These are phyloP conservation scores for Microbotryum violaceum DNA, from an alignment of 1,284 basidiomycete species.

Conservation along the genomic window DNA sequence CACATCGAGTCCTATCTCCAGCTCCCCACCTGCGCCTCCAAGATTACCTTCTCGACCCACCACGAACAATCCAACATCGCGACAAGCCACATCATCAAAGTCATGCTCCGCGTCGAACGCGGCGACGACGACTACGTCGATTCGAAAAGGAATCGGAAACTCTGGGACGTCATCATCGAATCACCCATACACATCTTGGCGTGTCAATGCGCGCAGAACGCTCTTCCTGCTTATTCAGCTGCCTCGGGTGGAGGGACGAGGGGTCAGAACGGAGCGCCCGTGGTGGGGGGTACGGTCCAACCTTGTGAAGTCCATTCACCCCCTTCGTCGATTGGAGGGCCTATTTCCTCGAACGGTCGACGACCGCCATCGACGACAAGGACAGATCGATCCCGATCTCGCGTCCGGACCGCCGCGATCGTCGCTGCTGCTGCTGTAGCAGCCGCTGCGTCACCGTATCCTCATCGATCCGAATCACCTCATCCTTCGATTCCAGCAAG, in stretches of 20 bases:
- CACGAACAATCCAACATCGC: constrained; percentile 72
- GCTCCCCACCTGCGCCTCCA: constrained; percentile 46
- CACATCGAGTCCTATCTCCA: constrained; percentile 45
- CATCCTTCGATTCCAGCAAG: not conserved
- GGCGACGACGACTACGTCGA: constrained; percentile 62
- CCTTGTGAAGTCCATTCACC: no score
- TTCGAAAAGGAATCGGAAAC: constrained; percentile 60
- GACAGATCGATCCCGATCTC: constrained; percentile 4
- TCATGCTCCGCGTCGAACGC: constrained; percentile 74
- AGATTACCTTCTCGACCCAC: constrained; percentile 71
- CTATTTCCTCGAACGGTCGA: no score
- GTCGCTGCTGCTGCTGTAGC: not conserved
- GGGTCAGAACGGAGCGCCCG: no score
- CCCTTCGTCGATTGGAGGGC: no score
- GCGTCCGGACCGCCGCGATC: not conserved
- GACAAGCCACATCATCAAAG: constrained; percentile 71
- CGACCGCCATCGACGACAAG: constrained; percentile 3
- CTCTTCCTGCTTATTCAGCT: constrained; percentile 22
- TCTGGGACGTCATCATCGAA: constrained; percentile 79
- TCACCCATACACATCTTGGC: constrained; percentile 70
- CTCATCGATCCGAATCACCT: not conserved
- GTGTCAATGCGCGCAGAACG: constrained; percentile 47
- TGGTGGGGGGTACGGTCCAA: no score
- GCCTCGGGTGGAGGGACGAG: not conserved
- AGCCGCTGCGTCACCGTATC: constrained; percentile 26